These are phyloP conservation scores for Nakazawaea laoshanensis DNA, from an alignment of 805 yeast genomes.

Conservation along the genomic window DNA sequence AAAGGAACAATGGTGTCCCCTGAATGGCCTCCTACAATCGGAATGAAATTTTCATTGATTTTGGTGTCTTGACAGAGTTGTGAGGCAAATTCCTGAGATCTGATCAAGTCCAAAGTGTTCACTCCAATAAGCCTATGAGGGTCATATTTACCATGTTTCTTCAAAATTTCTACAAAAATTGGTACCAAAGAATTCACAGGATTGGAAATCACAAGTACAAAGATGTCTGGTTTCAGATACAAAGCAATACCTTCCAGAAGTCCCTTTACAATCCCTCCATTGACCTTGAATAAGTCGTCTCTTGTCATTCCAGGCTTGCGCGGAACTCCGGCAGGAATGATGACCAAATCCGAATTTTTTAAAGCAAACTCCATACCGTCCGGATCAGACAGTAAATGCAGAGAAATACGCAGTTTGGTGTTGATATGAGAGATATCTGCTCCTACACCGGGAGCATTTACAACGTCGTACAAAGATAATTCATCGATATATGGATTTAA, in stretches of 20 bases:
- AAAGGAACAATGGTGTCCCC: conserved; percentile 92
- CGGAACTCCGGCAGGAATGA: conserved; percentile 57
- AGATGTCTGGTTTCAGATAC: conserved; percentile 56
- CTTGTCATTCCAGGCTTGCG: conserved; percentile 62
- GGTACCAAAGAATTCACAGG: conserved; percentile 95
- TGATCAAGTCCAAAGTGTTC: conserved; percentile 78
- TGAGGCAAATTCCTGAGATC: conserved; percentile 77
- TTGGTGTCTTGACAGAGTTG: conserved; percentile 26
- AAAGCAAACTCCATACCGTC: conserved; percentile 30
- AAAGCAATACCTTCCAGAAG: conserved; percentile 45
- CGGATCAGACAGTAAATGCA: conserved; percentile 30
- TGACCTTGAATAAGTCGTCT: conserved; percentile 52
- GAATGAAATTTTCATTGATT: conserved; percentile 35
- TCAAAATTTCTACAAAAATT: conserved; percentile 73
- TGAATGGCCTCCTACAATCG: conserved; percentile 92
- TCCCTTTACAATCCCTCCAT: conserved; percentile 43
- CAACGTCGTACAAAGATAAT: conserved; percentile 78
- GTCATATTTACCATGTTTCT: conserved; percentile 57
- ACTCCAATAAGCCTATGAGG: conserved; percentile 78
- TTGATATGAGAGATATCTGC: conserved; percentile 82
- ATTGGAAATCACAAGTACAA: conserved; percentile 78
- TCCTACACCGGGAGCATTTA: conserved; percentile 78
- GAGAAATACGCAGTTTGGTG: conserved; percentile 46
- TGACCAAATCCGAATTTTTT: conserved; percentile 36
- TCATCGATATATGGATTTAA: conserved; percentile 53